phyloP scores from a whole-genome alignment of 495 filamentous ascomycete genomes.

The Penicillium samsonianum region DNA sequence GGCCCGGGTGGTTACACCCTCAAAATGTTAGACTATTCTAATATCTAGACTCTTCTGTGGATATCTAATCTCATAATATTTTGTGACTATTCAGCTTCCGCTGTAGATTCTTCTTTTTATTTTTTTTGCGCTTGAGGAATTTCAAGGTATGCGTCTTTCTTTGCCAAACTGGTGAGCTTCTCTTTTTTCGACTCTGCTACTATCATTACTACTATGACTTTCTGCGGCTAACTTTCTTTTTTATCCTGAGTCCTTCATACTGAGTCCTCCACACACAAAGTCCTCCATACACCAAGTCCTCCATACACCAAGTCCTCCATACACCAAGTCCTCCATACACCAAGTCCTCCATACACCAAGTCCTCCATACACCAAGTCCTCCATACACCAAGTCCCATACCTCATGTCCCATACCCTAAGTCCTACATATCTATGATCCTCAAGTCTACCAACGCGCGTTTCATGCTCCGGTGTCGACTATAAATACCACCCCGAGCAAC shows the following conservation, averaged over 20 bases:
- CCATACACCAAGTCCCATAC: too few species aligned
- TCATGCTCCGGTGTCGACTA: neutral
- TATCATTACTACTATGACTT: neutral
- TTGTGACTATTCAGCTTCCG: slow-evolving; percentile 3
- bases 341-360: too few species aligned
- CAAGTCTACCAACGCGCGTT: neutral
- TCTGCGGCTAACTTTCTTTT: neutral
- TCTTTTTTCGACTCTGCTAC: neutral
- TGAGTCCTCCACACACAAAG: neutral
- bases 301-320: neutral
- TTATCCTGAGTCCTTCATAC: neutral
- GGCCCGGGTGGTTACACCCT: slow-evolving; percentile 15
- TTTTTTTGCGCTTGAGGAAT: neutral
- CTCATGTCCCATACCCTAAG: too few species aligned
- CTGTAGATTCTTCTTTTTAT: neutral
- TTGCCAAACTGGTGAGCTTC: neutral
- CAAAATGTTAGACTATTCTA: slow-evolving; percentile 35
- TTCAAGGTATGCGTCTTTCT: neutral
- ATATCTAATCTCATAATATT: slow-evolving; percentile 25
- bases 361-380: too few species aligned
- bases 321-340: too few species aligned
- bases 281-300: neutral
- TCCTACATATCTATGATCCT: too few species aligned
- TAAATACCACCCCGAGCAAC: neutral
- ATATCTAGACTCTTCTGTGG: slow-evolving; percentile 27